Percentiles rank a stretch among this genome's conserved stretches.
Conservation (phyloP, 257 asterid species). For the Paulownia fortunei region DNA sequence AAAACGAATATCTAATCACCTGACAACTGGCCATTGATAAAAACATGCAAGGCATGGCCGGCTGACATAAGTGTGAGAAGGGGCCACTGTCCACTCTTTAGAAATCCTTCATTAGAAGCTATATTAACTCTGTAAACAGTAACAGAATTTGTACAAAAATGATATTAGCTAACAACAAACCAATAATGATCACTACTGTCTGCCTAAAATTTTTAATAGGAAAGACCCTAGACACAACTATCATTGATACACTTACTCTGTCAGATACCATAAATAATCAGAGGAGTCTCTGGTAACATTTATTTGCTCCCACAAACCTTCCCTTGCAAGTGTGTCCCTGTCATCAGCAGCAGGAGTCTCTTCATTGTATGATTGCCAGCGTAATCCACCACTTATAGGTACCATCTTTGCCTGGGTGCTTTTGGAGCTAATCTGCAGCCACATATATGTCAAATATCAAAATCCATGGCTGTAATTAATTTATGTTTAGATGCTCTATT, state of each 20-base stretch:
- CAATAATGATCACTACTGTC: not conserved
- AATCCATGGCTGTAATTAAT: not conserved
- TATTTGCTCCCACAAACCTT: slow-evolving; percentile 80
- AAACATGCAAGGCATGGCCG: slow-evolving; percentile 88
- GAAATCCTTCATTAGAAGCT: slow-evolving; percentile 70
- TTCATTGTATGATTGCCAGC: slow-evolving; percentile 82
- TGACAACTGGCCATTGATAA: slow-evolving; percentile 68
- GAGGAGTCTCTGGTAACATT: slow-evolving; percentile 79
- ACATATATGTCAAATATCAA: not conserved
- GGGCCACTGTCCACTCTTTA: slow-evolving; percentile 62
- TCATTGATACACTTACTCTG: slow-evolving; percentile 63
- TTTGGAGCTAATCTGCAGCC: slow-evolving; percentile 61
- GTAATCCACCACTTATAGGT: slow-evolving; percentile 48
- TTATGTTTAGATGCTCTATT: not conserved
- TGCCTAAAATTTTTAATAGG: not conserved
- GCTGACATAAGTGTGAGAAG: slow-evolving; percentile 82
- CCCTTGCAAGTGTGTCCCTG: slow-evolving; percentile 48
- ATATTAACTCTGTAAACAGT: slow-evolving; percentile 60
- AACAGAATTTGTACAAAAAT: not conserved
- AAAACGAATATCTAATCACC: slow-evolving; percentile 46
- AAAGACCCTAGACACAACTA: not conserved
- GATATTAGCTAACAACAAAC: not conserved
- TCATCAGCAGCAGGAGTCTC: slow-evolving; percentile 74
- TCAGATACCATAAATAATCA: slow-evolving; percentile 89
- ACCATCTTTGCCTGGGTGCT: slow-evolving; percentile 62